phyloP scores from a whole-genome alignment of 495 filamentous ascomycete species.

The Xylaria flabelliformis region DNA sequence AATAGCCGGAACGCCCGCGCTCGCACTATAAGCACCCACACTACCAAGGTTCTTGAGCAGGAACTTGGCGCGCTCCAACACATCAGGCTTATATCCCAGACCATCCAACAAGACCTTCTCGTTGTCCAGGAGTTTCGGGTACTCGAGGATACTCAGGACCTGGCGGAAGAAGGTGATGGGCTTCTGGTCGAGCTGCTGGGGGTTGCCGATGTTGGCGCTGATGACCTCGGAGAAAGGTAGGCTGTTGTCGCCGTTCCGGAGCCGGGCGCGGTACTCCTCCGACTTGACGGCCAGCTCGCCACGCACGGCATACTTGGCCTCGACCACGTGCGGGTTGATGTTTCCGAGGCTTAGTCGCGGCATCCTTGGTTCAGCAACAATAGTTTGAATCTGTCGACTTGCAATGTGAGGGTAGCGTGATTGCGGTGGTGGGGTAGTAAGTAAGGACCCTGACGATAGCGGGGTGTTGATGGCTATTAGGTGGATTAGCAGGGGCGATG shows the following conservation, averaged over 20 bases:
- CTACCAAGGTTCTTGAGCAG: conserved; percentile 83
- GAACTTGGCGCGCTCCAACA: conserved; percentile 79
- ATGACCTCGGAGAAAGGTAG: conserved; percentile 91
- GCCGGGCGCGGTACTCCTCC: conserved; percentile 80
- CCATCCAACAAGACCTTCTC: conserved; percentile 70
- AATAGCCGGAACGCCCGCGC: conserved; percentile 83
- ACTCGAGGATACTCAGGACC: conserved; percentile 91
- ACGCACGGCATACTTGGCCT: conserved; percentile 94
- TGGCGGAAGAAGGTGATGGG: conserved; percentile 99
- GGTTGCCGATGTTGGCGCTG: conserved; percentile 98
- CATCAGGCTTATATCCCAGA: conserved; percentile 85
- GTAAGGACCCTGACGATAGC: conserved; percentile 29
- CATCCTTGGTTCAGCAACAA: conserved; percentile 51
- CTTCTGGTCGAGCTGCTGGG: conserved; percentile 98
- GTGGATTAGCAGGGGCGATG: not conserved
- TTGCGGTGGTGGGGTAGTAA: conserved; percentile 28
- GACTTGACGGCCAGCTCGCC: conserved; percentile 91
- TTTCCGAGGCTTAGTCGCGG: conserved; percentile 79
- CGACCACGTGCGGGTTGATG: conserved; percentile 85
- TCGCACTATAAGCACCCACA: conserved; percentile 95
- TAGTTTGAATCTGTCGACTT: conserved; percentile 31
- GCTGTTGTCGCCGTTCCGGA: conserved; percentile 60
- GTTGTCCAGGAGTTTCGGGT: conserved; percentile 81
- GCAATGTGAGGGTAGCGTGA: conserved; percentile 30
- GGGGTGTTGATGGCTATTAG: not conserved